phyloP scores from a whole-genome alignment of 495 filamentous ascomycete species.

The Tricharina praecox region DNA sequence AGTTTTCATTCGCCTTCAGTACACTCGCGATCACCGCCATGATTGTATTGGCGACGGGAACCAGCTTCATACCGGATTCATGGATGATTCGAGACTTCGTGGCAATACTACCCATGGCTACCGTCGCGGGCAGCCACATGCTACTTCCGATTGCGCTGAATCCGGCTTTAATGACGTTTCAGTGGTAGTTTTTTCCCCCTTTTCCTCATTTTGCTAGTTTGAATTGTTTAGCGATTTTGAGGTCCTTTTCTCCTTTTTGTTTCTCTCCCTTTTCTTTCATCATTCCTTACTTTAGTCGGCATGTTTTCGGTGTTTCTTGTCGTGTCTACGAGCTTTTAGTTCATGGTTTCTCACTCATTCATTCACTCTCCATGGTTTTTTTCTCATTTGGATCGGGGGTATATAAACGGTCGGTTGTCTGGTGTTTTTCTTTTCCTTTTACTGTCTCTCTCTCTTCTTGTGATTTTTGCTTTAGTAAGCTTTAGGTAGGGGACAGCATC shows the following conservation, averaged over 20 bases:
- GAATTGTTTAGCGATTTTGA: no score
- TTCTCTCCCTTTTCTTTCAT: neutral
- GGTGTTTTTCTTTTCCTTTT: no score
- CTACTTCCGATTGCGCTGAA: constrained; percentile 57
- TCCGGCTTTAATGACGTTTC: constrained; percentile 67
- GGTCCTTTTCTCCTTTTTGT: neutral
- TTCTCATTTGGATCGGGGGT: no score
- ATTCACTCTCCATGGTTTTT: no score
- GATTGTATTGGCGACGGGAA: constrained; percentile 48
- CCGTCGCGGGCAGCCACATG: constrained; percentile 50
- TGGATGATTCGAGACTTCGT: constrained; percentile 64
- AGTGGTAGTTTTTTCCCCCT: constrained; percentile 36
- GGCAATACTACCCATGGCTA: constrained; percentile 65
- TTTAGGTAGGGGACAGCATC: no score
- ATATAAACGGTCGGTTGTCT: no score
- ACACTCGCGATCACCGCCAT: constrained; percentile 45
- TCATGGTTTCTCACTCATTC: no score
- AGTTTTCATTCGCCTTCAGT: constrained; percentile 55
- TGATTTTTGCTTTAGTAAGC: no score
- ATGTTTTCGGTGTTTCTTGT: no score
- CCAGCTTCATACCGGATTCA: constrained; percentile 43
- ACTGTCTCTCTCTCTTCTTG: no score
- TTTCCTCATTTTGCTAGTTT: neutral
- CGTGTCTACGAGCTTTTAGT: no score
- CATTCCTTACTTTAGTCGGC: neutral